A percentile compares a stretch with the other conserved stretches of the same genome.
Evolutionary conservation across 2,329 filamentous ascomycete genomes (phyloP).

Genomic region (Dactylonectria macrodidyma): DNA sequence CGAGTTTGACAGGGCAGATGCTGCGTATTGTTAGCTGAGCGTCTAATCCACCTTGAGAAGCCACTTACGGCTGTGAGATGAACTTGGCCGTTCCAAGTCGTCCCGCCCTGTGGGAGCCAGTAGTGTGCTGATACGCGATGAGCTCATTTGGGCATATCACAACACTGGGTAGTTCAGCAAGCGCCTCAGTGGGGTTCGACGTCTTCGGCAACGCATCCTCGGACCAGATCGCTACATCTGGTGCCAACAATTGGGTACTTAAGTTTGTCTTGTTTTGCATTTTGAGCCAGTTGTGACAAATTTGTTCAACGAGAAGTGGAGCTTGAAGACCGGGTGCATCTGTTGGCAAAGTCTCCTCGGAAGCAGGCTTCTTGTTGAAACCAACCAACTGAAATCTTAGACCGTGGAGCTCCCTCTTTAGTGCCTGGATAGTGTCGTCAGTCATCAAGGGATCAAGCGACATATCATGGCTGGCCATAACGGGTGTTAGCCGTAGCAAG

Average conservation of each 20-base stretch:
- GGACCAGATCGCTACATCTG: conserved; percentile 49
- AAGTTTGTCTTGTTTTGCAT: conserved; percentile 39
- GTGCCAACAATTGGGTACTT: conserved; percentile 25
- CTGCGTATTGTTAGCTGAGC: conserved; percentile 35
- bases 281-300: conserved; percentile 31
- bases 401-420: conserved; percentile 49
- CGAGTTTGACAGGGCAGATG: conserved; percentile 56
- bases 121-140: conserved; percentile 48
- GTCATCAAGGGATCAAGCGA: conserved; percentile 42
- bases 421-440: conserved; percentile 17
- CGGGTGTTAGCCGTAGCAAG: neutral
- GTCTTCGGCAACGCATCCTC: conserved; percentile 24
- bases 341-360: conserved; percentile 6
- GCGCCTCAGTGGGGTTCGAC: neutral
- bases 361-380: neutral
- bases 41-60: accelerated
- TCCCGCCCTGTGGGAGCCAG: conserved; percentile 33
- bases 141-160: conserved; percentile 53
- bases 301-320: conserved; percentile 6
- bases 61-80: conserved; percentile 57
- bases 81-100: conserved; percentile 52
- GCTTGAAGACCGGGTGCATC: neutral
- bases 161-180: conserved; percentile 43
- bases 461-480: conserved; percentile 32
- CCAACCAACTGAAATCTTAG: conserved; percentile 44